Evolutionary conservation across 2,329 filamentous ascomycete genomes (phyloP).

Genomic region (Alternaria metachromatica): DNA sequence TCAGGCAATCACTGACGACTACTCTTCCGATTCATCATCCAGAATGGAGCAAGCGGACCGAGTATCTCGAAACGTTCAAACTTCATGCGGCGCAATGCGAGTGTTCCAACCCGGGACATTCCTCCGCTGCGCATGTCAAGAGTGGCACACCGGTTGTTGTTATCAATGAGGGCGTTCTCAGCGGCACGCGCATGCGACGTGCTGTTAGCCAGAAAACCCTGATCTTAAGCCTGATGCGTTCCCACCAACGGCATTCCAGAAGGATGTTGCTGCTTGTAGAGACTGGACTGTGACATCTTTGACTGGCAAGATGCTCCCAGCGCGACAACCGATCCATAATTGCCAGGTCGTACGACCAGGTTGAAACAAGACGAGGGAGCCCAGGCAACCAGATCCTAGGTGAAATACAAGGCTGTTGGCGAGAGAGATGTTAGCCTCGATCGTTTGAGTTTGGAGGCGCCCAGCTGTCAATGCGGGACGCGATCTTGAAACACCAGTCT

Average conservation of each 20-base stretch:
- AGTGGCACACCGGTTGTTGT: not conserved
- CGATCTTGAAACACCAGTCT: conserved; percentile 25
- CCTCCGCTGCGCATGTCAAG: not conserved
- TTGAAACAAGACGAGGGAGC: conserved; percentile 3
- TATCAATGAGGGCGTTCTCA: not conserved
- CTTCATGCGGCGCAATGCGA: conserved; percentile 1
- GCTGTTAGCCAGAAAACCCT: conserved; percentile 7
- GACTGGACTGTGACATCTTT: conserved; percentile 11
- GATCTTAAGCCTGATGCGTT: not conserved
- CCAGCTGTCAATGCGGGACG: conserved; percentile 14
- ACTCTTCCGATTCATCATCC: not conserved
- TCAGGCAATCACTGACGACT: conserved; percentile 6
- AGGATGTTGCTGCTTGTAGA: conserved; percentile 11
- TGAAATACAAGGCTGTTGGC: not conserved
- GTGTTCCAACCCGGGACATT: not conserved
- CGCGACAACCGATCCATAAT: not conserved
- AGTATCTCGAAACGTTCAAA: conserved; percentile 7
- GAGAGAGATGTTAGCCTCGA: not conserved
- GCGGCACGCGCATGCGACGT: conserved; percentile 3
- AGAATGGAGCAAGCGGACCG: conserved; percentile 9
- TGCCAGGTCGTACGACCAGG: conserved; percentile 3
- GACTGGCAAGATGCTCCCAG: conserved; percentile 11
- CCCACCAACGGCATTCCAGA: conserved; percentile 3
- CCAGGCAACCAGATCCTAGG: conserved; percentile 2
- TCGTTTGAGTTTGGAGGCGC: conserved; percentile 6